These are phyloP conservation scores for Lactarius hengduanensis DNA, from an alignment of 768 basidiomycete genomes.

Conservation along the genomic window DNA sequence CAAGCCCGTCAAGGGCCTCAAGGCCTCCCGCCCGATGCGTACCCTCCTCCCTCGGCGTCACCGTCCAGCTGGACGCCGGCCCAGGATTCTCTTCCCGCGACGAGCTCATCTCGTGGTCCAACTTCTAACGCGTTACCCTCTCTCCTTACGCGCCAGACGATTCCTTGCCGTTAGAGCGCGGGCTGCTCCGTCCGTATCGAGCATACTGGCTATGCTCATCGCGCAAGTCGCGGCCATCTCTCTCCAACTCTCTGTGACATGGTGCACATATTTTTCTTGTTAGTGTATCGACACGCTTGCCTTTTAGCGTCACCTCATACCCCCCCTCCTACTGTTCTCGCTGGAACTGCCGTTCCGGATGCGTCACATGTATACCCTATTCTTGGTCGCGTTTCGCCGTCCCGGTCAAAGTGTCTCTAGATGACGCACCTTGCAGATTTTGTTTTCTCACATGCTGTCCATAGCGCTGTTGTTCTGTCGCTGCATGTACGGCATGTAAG, in stretches of 20 bases:
- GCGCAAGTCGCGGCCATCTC: slow-evolving; percentile 9
- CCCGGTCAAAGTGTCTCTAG: slow-evolving; percentile 17
- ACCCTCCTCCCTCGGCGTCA: slow-evolving; percentile 62
- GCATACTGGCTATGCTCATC: not conserved
- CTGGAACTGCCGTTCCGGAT: slow-evolving; percentile 17
- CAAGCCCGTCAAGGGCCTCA: slow-evolving; percentile 57
- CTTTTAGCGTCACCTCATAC: not conserved
- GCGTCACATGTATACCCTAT: slow-evolving; percentile 22
- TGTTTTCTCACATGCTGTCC: slow-evolving; percentile 4
- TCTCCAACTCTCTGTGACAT: not conserved
- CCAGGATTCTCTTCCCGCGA: slow-evolving; percentile 42
- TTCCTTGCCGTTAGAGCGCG: not conserved
- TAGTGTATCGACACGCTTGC: not conserved
- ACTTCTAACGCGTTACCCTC: slow-evolving; percentile 44
- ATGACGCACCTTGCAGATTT: slow-evolving; percentile 18
- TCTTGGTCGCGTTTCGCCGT: not conserved
- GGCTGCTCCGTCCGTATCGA: not conserved
- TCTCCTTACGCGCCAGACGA: no score
- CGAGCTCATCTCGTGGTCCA: slow-evolving; percentile 68
- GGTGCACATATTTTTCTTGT: not conserved
- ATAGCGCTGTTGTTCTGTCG: slow-evolving; percentile 10
- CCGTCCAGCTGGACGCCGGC: slow-evolving; percentile 49
- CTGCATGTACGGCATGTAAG: slow-evolving; percentile 4
- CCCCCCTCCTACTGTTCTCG: slow-evolving; percentile 14
- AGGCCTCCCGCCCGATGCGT: slow-evolving; percentile 63